These are phyloP conservation scores for Penicillium fuscoglaucum DNA, from an alignment of 2,329 filamentous ascomycete genomes.

Conservation along the genomic window DNA sequence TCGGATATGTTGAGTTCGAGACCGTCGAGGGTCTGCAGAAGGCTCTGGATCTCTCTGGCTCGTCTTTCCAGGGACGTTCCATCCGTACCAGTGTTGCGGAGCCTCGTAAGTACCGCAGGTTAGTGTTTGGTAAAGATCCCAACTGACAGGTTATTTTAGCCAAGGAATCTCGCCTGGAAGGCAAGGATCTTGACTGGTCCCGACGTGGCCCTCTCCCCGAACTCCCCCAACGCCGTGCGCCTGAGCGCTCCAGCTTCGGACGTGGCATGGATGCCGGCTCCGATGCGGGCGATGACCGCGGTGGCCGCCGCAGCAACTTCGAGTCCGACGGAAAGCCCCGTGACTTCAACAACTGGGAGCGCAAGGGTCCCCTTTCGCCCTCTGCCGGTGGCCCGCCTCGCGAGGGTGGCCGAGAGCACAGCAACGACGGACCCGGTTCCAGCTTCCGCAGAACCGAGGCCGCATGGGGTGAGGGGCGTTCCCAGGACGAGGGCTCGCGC, in stretches of 20 bases:
- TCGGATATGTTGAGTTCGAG: slow-evolving; percentile 94
- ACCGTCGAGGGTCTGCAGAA: slow-evolving; percentile 86
- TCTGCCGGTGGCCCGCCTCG: slow-evolving; percentile 51
- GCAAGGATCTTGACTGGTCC: slow-evolving; percentile 87
- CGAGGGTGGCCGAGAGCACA: slow-evolving; percentile 60
- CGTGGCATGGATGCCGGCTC: slow-evolving; percentile 57
- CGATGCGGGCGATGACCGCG: slow-evolving; percentile 63
- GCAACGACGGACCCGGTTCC: slow-evolving; percentile 61
- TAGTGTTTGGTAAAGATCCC: neutral
- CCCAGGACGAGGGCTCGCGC: slow-evolving; percentile 70
- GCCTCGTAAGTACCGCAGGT: slow-evolving; percentile 67
- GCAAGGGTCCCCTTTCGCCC: slow-evolving; percentile 86
- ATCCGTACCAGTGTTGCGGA: slow-evolving; percentile 95
- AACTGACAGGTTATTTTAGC: slow-evolving; percentile 58
- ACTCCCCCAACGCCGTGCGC: slow-evolving; percentile 59
- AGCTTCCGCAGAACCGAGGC: slow-evolving; percentile 67
- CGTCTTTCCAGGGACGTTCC: slow-evolving; percentile 80
- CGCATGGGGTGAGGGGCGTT: slow-evolving; percentile 69
- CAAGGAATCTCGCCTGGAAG: slow-evolving; percentile 74
- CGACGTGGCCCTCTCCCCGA: slow-evolving; percentile 87
- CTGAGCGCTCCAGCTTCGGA: slow-evolving; percentile 57
- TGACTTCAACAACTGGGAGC: slow-evolving; percentile 90
- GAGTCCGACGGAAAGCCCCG: slow-evolving; percentile 72
- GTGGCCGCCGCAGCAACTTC: slow-evolving; percentile 65
- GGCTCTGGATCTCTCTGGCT: slow-evolving; percentile 79